These are phyloP conservation scores for Penicillium riverlandense DNA, from an alignment of 495 filamentous ascomycete genomes.

Conservation along the genomic window DNA sequence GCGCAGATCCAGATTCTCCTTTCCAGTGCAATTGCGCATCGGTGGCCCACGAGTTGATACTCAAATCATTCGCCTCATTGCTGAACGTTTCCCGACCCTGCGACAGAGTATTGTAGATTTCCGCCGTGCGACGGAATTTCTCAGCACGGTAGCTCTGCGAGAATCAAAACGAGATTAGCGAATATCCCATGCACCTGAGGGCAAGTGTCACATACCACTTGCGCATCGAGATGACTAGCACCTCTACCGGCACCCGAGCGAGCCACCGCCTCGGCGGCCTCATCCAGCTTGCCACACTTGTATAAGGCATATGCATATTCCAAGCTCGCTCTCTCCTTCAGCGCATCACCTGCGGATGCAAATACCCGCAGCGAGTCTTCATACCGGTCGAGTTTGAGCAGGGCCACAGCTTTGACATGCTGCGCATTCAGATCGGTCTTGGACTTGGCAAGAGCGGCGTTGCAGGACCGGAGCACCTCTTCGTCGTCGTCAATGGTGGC, in stretches of 20 bases:
- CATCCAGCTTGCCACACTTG: conserved; percentile 67
- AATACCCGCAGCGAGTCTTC: conserved; percentile 78
- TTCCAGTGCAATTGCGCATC: conserved; percentile 86
- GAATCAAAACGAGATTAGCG: conserved; percentile 2
- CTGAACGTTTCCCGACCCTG: conserved; percentile 35
- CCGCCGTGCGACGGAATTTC: conserved; percentile 64
- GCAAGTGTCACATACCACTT: conserved; percentile 55
- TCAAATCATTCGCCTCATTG: conserved; percentile 77
- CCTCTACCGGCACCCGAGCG: conserved; percentile 48
- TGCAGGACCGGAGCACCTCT: conserved; percentile 62
- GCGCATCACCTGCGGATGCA: conserved; percentile 57
- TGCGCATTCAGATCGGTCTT: conserved; percentile 61
- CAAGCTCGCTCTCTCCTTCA: conserved; percentile 60
- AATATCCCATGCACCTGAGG: not conserved
- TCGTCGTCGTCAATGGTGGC: conserved; percentile 69
- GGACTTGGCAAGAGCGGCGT: conserved; percentile 56
- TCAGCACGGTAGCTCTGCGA: conserved; percentile 71
- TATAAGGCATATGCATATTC: conserved; percentile 92
- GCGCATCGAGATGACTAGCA: conserved; percentile 76
- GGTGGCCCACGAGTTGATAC: conserved; percentile 74
- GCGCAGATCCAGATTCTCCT: conserved; percentile 47
- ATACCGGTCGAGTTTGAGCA: conserved; percentile 90
- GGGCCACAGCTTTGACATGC: conserved; percentile 72
- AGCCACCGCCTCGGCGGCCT: conserved; percentile 57
- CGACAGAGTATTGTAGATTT: conserved; percentile 59